A percentile compares a stretch with the other conserved stretches of the same genome.
phyloP scores from a whole-genome alignment of 139 green algal species.

The Volvox africanus region DNA sequence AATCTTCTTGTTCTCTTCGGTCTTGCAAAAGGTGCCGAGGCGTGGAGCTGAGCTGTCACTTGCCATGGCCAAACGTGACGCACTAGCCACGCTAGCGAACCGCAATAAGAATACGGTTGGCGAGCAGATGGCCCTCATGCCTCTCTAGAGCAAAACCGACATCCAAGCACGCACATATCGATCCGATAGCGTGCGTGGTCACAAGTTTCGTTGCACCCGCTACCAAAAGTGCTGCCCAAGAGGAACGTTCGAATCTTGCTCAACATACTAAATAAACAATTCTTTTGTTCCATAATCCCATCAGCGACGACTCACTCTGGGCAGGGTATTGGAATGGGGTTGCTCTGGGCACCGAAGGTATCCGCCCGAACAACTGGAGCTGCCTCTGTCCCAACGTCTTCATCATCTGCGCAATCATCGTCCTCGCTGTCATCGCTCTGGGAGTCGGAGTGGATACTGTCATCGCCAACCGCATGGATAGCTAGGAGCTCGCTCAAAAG shows the following conservation, averaged over 20 bases:
- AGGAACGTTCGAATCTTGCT: no score
- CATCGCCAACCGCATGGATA: background rate
- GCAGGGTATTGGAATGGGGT: background rate
- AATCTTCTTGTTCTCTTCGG: no score
- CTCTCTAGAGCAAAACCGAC: no score
- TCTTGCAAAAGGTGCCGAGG: no score
- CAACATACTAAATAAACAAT: no score
- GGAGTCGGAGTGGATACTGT: background rate
- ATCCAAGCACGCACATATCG: background rate
- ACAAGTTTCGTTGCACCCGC: no score
- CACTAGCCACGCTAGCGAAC: background rate
- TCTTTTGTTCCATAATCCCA: no score
- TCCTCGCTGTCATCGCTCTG: constrained; percentile 1
- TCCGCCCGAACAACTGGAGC: background rate
- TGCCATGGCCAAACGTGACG: background rate
- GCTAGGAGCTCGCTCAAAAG: constrained; percentile 15
- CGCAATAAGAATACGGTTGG: no score
- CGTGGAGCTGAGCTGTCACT: constrained; percentile 2
- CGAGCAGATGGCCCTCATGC: no score
- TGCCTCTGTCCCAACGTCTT: background rate
- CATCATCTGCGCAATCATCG: background rate
- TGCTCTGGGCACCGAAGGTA: background rate
- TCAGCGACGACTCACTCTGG: background rate
- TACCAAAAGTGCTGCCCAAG: no score
- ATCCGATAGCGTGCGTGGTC: background rate